Base-by-base conservation (phyloP, 2,329 filamentous ascomycete genomes). In the Myriangium duriaei region DNA sequence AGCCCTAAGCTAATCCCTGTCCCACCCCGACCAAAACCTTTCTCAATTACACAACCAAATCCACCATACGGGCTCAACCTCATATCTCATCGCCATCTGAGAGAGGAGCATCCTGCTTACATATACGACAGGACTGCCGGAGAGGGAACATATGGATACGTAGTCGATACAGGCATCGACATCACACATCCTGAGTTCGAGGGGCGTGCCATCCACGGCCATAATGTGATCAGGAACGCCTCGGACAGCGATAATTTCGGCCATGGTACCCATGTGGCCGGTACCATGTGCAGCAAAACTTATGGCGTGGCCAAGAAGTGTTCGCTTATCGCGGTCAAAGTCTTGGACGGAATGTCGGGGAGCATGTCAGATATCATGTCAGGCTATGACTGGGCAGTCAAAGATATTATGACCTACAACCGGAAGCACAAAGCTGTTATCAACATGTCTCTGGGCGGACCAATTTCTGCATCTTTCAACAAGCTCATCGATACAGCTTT, bases 201-300 rank as follows among this genome's bases (percentile, higher is more conserved):
- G 18, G 55, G 53, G 6, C 52, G 58, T 38, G 59, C 55, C 9
- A 47, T 24, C 9, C 52, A 42, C 41, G 57, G 56, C 21, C n/a
- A n/a, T n/a, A n/a, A n/a, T n/a, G n/a, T n/a, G n/a, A 51, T 47
- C 5, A 60, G 56, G 41, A 14, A 19, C 3, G 21, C 36, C 21
- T 15, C 30, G 4, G 30, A 54, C 51, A 50, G 56, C 39, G 60
- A 63, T 42, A 62, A 69, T 45, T 72, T 76, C 48, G 75, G 75
- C 11, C 76, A 79, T 55, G 75, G 75, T 29, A 74, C 64, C 39
- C 76, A 79, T 58, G 72, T 78, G 4, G 32, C 32, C n/a, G 74
- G 71, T 13, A 77, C 72, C 12, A 68, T 76, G 28, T 74, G 61
- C 13, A 71, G 72, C 24, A 61, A 59, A 39, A 76, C 68, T 3